A percentile compares a stretch with the other conserved stretches of the same genome.
These are phyloP conservation scores for Magnusiomyces starmeri DNA, from an alignment of 1,139 yeast species.

Conservation along the genomic window DNA sequence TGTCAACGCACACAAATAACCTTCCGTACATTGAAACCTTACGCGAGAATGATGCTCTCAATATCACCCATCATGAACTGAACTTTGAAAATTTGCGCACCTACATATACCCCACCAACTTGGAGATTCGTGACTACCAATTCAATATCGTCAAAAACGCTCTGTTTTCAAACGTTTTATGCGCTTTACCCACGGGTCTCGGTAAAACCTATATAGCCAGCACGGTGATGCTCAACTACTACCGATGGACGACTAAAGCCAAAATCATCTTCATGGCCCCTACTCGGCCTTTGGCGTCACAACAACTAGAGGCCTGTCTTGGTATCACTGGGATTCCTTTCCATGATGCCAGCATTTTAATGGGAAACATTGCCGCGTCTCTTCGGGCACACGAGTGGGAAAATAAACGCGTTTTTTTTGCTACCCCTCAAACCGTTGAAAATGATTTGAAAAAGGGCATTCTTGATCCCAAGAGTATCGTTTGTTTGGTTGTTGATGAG, in stretches of 20 bases:
- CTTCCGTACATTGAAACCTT: neutral
- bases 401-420: conserved; percentile 70
- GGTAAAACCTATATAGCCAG: conserved; percentile 97
- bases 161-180: conserved; percentile 64
- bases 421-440: conserved; percentile 95
- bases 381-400: conserved; percentile 66
- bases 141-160: conserved; percentile 68
- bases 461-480: conserved; percentile 66
- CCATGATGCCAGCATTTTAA: conserved; percentile 66
- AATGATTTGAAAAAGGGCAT: conserved; percentile 75
- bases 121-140: conserved; percentile 82
- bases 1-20: too few relatives aligned
- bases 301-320: conserved; percentile 89
- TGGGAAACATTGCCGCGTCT: conserved; percentile 42
- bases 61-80: conserved; percentile 36
- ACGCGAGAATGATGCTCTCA: neutral
- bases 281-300: conserved; percentile 94
- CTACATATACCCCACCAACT: conserved; percentile 80
- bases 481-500: conserved; percentile 81
- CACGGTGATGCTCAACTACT: conserved; percentile 84
- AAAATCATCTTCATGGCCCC: conserved; percentile 95
- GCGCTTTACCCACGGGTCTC: conserved; percentile 94
- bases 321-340: conserved; percentile 80
- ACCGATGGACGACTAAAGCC: conserved; percentile 69
- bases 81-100: conserved; percentile 40